Evolutionary conservation across 495 filamentous ascomycete species (phyloP), one percentile per base, ranked within the genome.

Genomic region (Penicillium canescens): DNA sequence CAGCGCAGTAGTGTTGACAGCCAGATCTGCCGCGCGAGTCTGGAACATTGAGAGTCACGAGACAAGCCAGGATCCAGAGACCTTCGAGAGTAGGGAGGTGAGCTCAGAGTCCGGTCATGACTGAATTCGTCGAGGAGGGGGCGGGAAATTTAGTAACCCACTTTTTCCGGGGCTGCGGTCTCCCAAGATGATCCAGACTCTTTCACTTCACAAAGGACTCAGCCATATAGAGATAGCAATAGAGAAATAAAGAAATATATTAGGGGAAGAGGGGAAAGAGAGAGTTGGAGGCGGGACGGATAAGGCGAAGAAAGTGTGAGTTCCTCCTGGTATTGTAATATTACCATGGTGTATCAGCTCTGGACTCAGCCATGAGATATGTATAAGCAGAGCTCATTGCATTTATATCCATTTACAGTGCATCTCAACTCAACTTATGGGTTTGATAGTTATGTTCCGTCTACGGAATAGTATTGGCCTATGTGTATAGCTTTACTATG

Each of bases 1-100:
- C 57, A 73, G 54, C 48, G 61, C 54, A 58, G 72, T 58, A 23
- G 66, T 62, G 46, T 71, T 60, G 57, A 68, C 61, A 36, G 65
- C 64, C 61, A 72, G 58, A 59, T 74, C 67, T 54, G 58, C 61
- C 52, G 63, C 53, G 47, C 68, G 63, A 52, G 62, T 62, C 45
- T 72, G 66, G 56, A 60, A 71, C 73, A 76, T 76, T 47, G 57
- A 66, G 61, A 42, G 51, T 61, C 35, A 42, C 40, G 23, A 20
- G 39, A 13, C 20, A 51, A 37, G 40, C 46, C 54, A 54, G 48
- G 16, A 36, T 41, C 35, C 40, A 43, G 44, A 38, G 46, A 35
- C 26, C 33, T 49, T 38, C 42, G 40, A 42, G 43, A 37, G 48
- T 24, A 39, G 43, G 34, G 13, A 16, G 49, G 26, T 43, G 50